Evolutionary conservation across 2,329 filamentous ascomycete genomes (phyloP).

Genomic region (Microthyrium microscopicum): DNA sequence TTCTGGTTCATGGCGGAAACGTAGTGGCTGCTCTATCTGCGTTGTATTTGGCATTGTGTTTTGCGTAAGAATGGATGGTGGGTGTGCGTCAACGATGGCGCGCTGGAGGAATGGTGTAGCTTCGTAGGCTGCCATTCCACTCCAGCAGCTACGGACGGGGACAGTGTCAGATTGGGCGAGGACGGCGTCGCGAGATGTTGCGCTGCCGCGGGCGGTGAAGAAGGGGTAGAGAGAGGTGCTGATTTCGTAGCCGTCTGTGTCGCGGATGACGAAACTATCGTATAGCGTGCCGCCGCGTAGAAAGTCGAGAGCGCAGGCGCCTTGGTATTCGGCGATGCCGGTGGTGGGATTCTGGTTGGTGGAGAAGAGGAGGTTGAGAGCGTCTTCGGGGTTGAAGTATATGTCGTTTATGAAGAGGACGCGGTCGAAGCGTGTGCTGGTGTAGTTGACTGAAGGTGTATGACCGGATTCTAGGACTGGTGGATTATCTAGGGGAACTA

Average conservation of each 20-base stretch:
- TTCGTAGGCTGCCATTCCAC: slow-evolving; percentile 55
- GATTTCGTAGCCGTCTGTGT: slow-evolving; percentile 45
- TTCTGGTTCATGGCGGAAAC: slow-evolving; percentile 26
- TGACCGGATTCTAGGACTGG: too few species aligned
- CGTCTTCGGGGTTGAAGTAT: slow-evolving; percentile 41
- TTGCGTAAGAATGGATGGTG: slow-evolving; percentile 9
- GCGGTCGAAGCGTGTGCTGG: slow-evolving; percentile 40
- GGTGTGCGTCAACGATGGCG: slow-evolving; percentile 5
- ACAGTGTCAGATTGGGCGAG: slow-evolving; percentile 46
- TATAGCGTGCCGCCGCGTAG: slow-evolving; percentile 52
- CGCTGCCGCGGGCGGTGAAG: slow-evolving; percentile 38
- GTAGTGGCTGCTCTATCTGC: slow-evolving; percentile 20
- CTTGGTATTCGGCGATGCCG: slow-evolving; percentile 42
- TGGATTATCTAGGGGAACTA: slow-evolving; percentile 49
- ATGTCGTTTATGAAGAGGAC: slow-evolving; percentile 53
- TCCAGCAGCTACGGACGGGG: slow-evolving; percentile 58
- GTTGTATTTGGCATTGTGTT: too few species aligned
- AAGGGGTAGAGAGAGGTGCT: slow-evolving; percentile 53
- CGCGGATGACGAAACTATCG: slow-evolving; percentile 57
- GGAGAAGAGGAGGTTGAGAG: slow-evolving; percentile 45
- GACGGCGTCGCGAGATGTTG: slow-evolving; percentile 41
- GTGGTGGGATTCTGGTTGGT: slow-evolving; percentile 36
- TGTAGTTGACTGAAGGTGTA: slow-evolving; percentile 15
- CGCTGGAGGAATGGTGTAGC: slow-evolving; percentile 42
- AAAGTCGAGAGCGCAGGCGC: slow-evolving; percentile 57